Evolutionary conservation across 1,139 yeast species (phyloP).

Genomic region (Scheffersomyces stambukii): DNA sequence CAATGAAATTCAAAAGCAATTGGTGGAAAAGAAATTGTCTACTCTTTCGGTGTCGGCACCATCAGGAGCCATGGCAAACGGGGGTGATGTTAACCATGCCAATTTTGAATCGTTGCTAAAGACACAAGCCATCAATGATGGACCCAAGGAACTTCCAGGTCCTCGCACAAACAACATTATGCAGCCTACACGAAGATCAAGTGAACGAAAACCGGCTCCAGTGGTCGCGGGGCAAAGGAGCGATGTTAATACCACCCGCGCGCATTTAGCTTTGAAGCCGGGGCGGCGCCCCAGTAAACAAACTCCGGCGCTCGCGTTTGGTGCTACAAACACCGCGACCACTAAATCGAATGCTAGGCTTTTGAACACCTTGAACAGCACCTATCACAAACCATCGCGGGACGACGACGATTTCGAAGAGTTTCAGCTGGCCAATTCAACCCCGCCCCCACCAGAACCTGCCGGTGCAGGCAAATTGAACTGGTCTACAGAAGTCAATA

Average conservation of each 20-base stretch:
- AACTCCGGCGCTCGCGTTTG: constrained; percentile 20
- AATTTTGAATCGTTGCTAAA: constrained; percentile 31
- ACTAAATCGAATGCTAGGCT: constrained; percentile 14
- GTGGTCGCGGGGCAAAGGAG: not conserved
- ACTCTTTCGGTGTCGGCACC: constrained; percentile 19
- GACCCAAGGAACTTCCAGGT: constrained; percentile 9
- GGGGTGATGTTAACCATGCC: constrained; percentile 3
- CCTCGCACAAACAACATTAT: constrained; percentile 10
- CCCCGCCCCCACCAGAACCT: constrained; percentile 2
- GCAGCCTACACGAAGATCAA: constrained; percentile 11
- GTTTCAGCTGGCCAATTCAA: constrained; percentile 22
- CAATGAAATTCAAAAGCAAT: constrained; percentile 24
- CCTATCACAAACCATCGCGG: constrained; percentile 11
- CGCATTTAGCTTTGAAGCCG: constrained; percentile 3
- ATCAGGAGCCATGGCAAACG: constrained; percentile 7
- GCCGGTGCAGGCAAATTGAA: constrained; percentile 12
- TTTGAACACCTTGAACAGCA: constrained; percentile 19
- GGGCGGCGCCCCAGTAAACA: constrained; percentile 4
- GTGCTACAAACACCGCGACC: constrained; percentile 17
- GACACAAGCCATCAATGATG: constrained; percentile 25
- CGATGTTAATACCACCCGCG: not conserved
- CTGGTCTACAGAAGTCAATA: constrained; percentile 18
- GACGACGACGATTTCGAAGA: constrained; percentile 31
- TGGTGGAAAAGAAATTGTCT: constrained; percentile 26
- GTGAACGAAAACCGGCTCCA: constrained; percentile 4